Conservation (phyloP, 768 basidiomycete species). For the Lactarius quietus region DNA sequence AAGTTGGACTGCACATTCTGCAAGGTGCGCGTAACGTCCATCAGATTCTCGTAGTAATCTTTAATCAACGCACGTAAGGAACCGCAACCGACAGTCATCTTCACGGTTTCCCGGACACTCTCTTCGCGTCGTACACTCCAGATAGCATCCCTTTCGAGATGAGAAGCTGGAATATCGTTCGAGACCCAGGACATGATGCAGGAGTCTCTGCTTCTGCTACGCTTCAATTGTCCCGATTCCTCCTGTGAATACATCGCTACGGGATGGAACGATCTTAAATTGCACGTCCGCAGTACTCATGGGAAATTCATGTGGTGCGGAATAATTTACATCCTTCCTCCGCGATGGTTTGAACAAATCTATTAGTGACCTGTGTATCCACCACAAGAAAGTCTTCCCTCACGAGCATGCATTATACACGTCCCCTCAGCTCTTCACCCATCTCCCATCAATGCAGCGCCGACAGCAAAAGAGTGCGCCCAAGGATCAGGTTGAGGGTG, state of each 20-base stretch:
- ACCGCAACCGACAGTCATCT: conserved; percentile 69
- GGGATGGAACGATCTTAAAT: conserved; percentile 87
- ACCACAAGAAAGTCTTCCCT: conserved; percentile 88
- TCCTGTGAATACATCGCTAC: conserved; percentile 80
- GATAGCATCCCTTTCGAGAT: conserved; percentile 64
- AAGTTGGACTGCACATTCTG: conserved; percentile 93
- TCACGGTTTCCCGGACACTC: conserved; percentile 63
- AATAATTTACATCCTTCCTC: background rate
- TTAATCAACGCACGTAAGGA: conserved; percentile 43
- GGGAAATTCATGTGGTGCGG: conserved; percentile 78
- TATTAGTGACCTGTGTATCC: conserved; percentile 77
- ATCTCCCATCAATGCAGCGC: conserved; percentile 69
- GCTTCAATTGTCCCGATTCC: conserved; percentile 89
- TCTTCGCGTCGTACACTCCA: conserved; percentile 55
- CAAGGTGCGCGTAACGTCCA: conserved; percentile 55
- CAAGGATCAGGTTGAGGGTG: conserved; percentile 63
- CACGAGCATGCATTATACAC: conserved; percentile 91
- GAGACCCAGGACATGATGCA: conserved; percentile 95
- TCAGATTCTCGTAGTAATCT: background rate
- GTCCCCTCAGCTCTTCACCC: conserved; percentile 55
- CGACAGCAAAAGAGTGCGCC: conserved; percentile 37
- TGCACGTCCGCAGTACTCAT: conserved; percentile 76
- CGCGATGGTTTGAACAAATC: background rate
- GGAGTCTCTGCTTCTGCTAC: conserved; percentile 82
- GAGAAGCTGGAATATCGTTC: conserved; percentile 73